phyloP scores from a whole-genome alignment of 208 protist genomes.

The Trichomonas tenax region DNA sequence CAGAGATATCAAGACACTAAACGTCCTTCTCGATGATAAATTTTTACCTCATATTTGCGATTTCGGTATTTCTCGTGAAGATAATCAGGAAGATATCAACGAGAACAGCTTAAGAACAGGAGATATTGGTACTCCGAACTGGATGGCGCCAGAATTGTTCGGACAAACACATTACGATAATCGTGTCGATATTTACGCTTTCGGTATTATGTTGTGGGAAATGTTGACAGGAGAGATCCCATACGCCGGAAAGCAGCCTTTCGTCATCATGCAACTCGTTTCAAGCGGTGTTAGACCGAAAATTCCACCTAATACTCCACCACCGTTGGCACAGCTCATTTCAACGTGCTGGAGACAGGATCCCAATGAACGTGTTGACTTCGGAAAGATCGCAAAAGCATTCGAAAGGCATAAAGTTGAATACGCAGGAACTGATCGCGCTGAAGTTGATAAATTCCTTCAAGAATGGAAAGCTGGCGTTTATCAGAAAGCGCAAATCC shows the following conservation, averaged over 20 bases:
- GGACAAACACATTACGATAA: not conserved
- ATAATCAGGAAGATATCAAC: not conserved
- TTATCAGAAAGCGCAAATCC: not conserved
- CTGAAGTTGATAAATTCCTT: not conserved
- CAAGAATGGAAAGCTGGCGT: not conserved
- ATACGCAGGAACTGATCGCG: not conserved
- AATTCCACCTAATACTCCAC: not conserved
- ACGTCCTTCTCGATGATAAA: not conserved
- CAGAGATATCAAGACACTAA: not conserved
- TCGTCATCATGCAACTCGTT: not conserved
- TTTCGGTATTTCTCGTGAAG: not conserved
- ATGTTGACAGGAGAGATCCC: not conserved
- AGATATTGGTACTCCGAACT: conserved; percentile 27
- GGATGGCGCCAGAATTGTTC: conserved; percentile 35
- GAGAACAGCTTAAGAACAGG: not conserved
- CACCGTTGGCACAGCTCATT: not conserved
- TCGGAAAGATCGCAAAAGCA: not conserved
- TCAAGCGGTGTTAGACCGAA: not conserved
- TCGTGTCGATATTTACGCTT: not conserved
- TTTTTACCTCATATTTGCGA: not conserved
- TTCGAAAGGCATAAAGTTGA: not conserved
- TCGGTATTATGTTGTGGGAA: not conserved
- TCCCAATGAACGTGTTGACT: not conserved
- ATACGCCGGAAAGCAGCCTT: not conserved
- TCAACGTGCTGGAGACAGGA: not conserved